Evolutionary conservation across 2,329 filamentous ascomycete species (phyloP).

Genomic region (Cytospora chrysosperma): DNA sequence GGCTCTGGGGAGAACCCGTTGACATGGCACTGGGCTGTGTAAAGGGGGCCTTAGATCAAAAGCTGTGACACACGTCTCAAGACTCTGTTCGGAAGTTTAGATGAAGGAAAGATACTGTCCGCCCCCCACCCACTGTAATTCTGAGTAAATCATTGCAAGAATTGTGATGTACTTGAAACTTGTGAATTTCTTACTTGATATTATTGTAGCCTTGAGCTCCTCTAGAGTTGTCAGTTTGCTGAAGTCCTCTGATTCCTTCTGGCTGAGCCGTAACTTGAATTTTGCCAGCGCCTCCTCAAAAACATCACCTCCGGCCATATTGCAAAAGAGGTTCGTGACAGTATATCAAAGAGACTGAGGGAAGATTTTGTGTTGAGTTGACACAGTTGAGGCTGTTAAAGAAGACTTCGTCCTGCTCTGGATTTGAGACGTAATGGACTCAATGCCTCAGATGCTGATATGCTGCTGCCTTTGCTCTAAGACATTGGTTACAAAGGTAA

Average conservation of each 20-base stretch:
- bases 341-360: too few species aligned
- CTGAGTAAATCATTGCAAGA: too few species aligned
- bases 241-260: neutral
- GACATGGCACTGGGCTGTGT: too few species aligned
- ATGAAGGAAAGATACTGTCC: neutral
- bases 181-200: neutral
- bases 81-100: too few species aligned
- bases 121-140: too few species aligned
- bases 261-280: neutral
- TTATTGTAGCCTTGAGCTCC: neutral
- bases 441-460: neutral
- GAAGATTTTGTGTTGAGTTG: neutral
- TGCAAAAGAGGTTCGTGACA: neutral
- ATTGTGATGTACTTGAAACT: too few species aligned
- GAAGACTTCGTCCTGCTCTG: neutral
- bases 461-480: too few species aligned
- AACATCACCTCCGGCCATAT: neutral
- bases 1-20: too few species aligned
- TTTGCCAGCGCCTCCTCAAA: neutral
- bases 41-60: too few species aligned
- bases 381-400: neutral
- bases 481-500: too few species aligned
- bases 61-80: too few species aligned
- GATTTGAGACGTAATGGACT: neutral
- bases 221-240: neutral